Base-by-base conservation (phyloP, 306 rosid genomes). In the Medicago lupulina region DNA sequence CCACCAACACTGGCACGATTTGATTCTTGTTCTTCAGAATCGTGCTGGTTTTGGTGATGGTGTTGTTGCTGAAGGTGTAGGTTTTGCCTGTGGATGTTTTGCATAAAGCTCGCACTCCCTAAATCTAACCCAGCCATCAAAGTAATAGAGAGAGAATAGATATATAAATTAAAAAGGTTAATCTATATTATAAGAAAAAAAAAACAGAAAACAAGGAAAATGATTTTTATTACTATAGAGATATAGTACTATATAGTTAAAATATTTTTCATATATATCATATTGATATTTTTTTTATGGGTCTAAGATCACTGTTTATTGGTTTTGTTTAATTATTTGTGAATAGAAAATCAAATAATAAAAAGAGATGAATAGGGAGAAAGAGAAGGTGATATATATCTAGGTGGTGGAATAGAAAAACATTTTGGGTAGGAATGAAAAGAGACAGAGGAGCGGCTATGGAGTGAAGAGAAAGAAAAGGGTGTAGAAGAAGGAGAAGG, bases 111-210 rank as follows among this genome's bases (percentile, higher is more conserved):
- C 71, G 90, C 88, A 40, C 90, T 85, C 77, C 93, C 92, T 89
- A 94, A 92, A 94, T 92, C 97, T 84, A 90, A 78, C 84, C 97
- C 99, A 77, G 99, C 99, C 99, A 82, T 85, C 81, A 78, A 83
- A 82, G 34, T 23, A 14, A 67, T 15, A 63, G 40, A 17, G 28
- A 76, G 81, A 81, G 71, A 83, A 81, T 54, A 77, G 5, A 71
- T 8, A 51, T 2, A 51, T 21, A 60, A 80, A 58, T 58, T 58
- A 34, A 73, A 60, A 78, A 70, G 28, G 31, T 40, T 43, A 9
- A 19, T 46, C 6, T 55, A 65, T 81, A 79, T 67, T 66, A 40
- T 39, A 74, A 53, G 71, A 77, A 61, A 13, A 15, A 15, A 6
- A 79, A 70, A 55, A 88, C 89, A 85, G 91, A 87, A 86, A 93